These are phyloP conservation scores for Suzukiozyma palmioleophila DNA, from an alignment of 1,139 yeast species.

Conservation along the genomic window DNA sequence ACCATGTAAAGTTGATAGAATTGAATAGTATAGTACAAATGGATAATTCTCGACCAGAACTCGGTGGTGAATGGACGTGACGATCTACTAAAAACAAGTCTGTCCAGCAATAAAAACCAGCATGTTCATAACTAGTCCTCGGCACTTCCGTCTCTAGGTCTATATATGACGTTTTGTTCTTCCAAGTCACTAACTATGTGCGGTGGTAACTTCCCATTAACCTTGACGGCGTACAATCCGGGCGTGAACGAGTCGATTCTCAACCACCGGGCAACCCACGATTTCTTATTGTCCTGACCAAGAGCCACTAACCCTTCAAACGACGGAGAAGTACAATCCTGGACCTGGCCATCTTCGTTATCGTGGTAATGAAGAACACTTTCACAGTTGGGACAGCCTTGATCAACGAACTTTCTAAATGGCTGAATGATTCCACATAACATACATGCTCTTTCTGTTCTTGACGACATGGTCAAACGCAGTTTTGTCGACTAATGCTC, in stretches of 20 bases:
- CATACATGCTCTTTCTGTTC: slow-evolving; percentile 94
- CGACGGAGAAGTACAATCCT: slow-evolving; percentile 93
- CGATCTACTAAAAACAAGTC: no score
- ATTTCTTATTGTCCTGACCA: slow-evolving; percentile 70
- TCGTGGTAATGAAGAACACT: slow-evolving; percentile 74
- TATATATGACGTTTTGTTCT: slow-evolving; percentile 70
- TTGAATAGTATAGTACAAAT: slow-evolving; percentile 2
- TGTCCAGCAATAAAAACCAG: no score
- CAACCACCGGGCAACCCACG: slow-evolving; percentile 98
- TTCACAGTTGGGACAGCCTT: slow-evolving; percentile 98
- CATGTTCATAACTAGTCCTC: slow-evolving; percentile 47
- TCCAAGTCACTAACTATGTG: slow-evolving; percentile 74
- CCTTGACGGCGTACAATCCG: slow-evolving; percentile 91
- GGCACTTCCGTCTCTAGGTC: slow-evolving; percentile 96
- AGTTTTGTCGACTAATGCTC: neutral
- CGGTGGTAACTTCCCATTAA: slow-evolving; percentile 86
- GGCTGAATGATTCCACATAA: slow-evolving; percentile 90
- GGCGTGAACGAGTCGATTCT: slow-evolving; percentile 86
- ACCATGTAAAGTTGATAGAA: neutral
- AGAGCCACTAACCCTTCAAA: slow-evolving; percentile 94
- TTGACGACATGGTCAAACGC: slow-evolving; percentile 41
- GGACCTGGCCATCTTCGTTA: slow-evolving; percentile 76
- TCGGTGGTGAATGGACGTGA: no score
- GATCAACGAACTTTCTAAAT: slow-evolving; percentile 63
- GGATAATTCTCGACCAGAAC: neutral